These are phyloP conservation scores for Nematodospora anomalae DNA, from an alignment of 1,139 yeast species.

Conservation along the genomic window DNA sequence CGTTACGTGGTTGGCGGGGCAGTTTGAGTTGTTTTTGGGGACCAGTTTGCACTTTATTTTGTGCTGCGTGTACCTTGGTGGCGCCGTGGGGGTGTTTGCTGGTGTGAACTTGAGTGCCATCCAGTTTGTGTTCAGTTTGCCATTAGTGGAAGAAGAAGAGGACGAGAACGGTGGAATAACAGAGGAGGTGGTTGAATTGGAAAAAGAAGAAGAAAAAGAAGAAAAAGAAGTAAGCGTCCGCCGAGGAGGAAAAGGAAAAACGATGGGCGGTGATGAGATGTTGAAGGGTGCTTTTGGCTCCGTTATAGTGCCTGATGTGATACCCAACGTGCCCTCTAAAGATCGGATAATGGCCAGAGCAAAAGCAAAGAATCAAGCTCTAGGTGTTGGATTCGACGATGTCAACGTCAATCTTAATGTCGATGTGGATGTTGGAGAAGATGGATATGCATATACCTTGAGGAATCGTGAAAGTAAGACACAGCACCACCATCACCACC, in stretches of 20 bases:
- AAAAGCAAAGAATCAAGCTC: neutral
- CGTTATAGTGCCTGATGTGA: constrained; percentile 40
- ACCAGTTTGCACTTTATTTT: constrained; percentile 14
- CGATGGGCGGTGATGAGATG: constrained; percentile 30
- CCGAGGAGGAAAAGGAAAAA: neutral
- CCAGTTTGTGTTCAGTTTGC: constrained; percentile 8
- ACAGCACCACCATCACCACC: no score
- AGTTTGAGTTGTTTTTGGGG: constrained; percentile 12
- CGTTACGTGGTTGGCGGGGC: constrained; percentile 12
- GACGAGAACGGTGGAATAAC: neutral
- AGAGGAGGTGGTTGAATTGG: no score
- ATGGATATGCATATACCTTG: constrained; percentile 17
- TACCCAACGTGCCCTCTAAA: constrained; percentile 8
- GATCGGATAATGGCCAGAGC: neutral
- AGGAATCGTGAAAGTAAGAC: constrained; percentile 6
- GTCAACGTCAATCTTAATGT: no score
- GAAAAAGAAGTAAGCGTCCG: no score
- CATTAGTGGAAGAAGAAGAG: neutral
- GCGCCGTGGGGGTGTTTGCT: constrained; percentile 12
- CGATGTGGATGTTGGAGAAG: no score
- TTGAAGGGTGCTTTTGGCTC: constrained; percentile 37
- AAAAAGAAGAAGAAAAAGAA: neutral
- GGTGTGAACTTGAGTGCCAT: constrained; percentile 14
- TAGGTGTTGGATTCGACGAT: constrained; percentile 16
- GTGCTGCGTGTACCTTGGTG: constrained; percentile 15